Evolutionary conservation across 768 basidiomycete species (phyloP).

Genomic region (Rhizopogon vulgaris): DNA sequence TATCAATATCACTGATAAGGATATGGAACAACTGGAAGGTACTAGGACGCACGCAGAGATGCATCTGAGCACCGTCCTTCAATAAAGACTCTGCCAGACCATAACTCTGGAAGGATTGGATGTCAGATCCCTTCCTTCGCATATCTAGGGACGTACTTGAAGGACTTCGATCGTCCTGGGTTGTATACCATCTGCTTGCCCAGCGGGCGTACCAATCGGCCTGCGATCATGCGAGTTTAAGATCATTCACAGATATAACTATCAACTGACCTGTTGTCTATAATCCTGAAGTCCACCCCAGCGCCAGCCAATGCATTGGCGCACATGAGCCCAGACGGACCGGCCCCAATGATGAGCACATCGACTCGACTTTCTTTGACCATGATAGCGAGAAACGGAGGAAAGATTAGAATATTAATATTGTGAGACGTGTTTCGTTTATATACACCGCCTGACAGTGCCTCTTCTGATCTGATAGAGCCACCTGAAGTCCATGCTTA

Average conservation of each 20-base stretch:
- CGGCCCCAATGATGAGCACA: constrained; percentile 45
- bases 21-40: not conserved
- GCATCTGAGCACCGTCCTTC: constrained; percentile 61
- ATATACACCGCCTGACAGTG: not conserved
- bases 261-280: constrained; percentile 37
- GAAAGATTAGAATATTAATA: not conserved
- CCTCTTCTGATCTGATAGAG: not conserved
- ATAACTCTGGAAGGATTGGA: constrained; percentile 51
- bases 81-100: constrained; percentile 64
- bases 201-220: constrained; percentile 35
- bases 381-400: constrained; percentile 9
- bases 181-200: constrained; percentile 53
- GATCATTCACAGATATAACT: not conserved
- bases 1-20: not conserved
- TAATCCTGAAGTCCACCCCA: constrained; percentile 39
- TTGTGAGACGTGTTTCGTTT: not conserved
- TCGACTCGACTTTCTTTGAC: constrained; percentile 30
- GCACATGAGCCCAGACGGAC: constrained; percentile 61
- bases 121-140: not conserved
- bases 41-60: constrained; percentile 50
- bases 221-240: constrained; percentile 14
- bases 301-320: constrained; percentile 45
- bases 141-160: constrained; percentile 28
- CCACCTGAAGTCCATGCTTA: not conserved
- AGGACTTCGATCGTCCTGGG: constrained; percentile 50